Evolutionary conservation across 2,329 filamentous ascomycete species (phyloP).

Genomic region (Thelonectria olida): DNA sequence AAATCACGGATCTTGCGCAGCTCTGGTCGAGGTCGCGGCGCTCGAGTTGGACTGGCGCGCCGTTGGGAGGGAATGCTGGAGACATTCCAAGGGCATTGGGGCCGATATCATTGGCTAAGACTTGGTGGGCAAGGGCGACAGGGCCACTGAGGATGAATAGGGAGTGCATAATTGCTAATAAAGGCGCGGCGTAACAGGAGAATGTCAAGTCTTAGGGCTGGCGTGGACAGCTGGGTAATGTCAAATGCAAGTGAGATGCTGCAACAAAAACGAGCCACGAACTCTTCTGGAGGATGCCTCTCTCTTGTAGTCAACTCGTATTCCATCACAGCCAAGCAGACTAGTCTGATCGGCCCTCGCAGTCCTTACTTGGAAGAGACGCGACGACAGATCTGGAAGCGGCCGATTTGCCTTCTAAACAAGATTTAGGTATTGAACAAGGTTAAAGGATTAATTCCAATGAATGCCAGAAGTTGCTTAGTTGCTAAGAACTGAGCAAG

Average conservation of each 20-base stretch:
- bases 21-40: neutral
- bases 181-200: neutral
- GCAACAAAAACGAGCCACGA: neutral
- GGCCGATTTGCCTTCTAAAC: neutral
- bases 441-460: neutral
- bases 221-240: neutral
- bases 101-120: neutral
- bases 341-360: no score
- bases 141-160: neutral
- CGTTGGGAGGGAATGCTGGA: neutral
- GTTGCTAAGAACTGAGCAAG: no score
- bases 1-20: neutral
- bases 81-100: neutral
- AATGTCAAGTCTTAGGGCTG: neutral
- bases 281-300: neutral
- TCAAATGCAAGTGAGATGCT: neutral
- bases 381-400: neutral
- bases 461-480: neutral
- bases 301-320: neutral
- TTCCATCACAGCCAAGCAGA: no score
- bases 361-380: neutral
- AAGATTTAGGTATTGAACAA: neutral
- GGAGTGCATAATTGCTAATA: neutral
- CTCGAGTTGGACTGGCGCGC: neutral
- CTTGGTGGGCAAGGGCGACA: neutral